Conservation (phyloP, 2,329 filamentous ascomycete genomes). For the Neodidymelliopsis sp. region DNA sequence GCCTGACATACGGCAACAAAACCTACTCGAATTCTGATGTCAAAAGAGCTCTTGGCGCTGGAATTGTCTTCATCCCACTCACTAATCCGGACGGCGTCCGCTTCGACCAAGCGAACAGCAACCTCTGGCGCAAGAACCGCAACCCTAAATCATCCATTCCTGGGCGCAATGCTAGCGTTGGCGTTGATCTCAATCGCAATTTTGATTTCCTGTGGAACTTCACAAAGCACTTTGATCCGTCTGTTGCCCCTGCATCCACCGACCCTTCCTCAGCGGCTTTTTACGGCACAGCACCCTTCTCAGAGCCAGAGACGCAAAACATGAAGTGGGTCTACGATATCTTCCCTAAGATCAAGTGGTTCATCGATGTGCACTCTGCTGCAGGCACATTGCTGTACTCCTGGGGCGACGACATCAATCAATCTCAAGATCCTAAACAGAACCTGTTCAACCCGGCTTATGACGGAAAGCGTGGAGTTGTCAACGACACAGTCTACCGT, state of each 20-base stretch:
- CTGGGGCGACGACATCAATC: constrained; percentile 65
- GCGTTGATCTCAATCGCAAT: constrained; percentile 46
- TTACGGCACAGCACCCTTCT: constrained; percentile 61
- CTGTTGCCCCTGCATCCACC: constrained; percentile 50
- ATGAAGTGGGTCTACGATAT: constrained; percentile 62
- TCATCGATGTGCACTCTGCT: constrained; percentile 66
- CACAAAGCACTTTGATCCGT: constrained; percentile 54
- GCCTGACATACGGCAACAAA: constrained; percentile 61
- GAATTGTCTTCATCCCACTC: constrained; percentile 59
- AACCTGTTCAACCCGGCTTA: constrained; percentile 62
- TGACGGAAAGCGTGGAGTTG: constrained; percentile 60
- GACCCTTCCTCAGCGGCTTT: constrained; percentile 57
- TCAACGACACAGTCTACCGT: constrained; percentile 60
- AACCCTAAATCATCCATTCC: constrained; percentile 48
- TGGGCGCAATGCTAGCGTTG: constrained; percentile 25
- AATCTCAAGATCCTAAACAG: constrained; percentile 55
- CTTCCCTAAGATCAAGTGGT: constrained; percentile 62
- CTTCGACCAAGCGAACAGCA: constrained; percentile 40
- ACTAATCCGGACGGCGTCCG: constrained; percentile 43
- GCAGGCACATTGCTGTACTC: constrained; percentile 62
- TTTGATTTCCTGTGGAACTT: constrained; percentile 66
- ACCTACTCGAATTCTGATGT: constrained; percentile 62
- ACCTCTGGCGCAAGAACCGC: constrained; percentile 47
- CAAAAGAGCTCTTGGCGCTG: constrained; percentile 58
- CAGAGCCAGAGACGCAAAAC: constrained; percentile 64